A percentile compares a stretch with the other conserved stretches of the same genome.
Evolutionary conservation across 192 early-diverging fungal species (phyloP).

Genomic region (Backusella tuberculispora): DNA sequence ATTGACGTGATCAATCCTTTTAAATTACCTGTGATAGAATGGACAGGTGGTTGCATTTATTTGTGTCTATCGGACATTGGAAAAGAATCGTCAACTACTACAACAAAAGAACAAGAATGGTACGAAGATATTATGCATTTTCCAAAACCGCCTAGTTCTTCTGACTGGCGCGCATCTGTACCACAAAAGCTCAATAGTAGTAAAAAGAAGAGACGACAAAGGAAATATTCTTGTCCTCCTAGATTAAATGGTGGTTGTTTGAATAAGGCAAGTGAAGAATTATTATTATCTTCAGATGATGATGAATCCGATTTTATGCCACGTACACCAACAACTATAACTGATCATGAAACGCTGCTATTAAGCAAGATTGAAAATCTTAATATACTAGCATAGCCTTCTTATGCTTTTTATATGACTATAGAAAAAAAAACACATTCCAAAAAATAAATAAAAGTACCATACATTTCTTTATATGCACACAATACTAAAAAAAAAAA

Average conservation of each 20-base stretch:
- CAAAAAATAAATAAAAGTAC: too few relatives aligned
- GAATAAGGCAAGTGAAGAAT: not conserved
- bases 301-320: constrained; percentile 1
- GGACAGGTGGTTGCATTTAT: not conserved
- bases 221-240: not conserved
- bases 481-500: too few relatives aligned
- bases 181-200: not conserved
- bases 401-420: not conserved
- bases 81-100: not conserved
- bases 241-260: not conserved
- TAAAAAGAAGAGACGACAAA: not conserved
- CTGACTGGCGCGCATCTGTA: constrained; percentile 1
- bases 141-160: constrained; percentile 3
- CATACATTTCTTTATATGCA: too few relatives aligned
- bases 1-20: constrained; percentile 8
- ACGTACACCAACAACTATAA: not conserved
- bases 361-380: constrained; percentile 6
- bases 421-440: not conserved
- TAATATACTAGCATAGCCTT: not conserved
- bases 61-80: not conserved
- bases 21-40: not conserved
- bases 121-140: constrained; percentile 15
- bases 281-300: not conserved
- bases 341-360: not conserved
- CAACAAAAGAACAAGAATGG: not conserved